These are phyloP conservation scores for Phalaenopsis aphrodite DNA, from an alignment of 106 monocot genomes.

Conservation along the genomic window DNA sequence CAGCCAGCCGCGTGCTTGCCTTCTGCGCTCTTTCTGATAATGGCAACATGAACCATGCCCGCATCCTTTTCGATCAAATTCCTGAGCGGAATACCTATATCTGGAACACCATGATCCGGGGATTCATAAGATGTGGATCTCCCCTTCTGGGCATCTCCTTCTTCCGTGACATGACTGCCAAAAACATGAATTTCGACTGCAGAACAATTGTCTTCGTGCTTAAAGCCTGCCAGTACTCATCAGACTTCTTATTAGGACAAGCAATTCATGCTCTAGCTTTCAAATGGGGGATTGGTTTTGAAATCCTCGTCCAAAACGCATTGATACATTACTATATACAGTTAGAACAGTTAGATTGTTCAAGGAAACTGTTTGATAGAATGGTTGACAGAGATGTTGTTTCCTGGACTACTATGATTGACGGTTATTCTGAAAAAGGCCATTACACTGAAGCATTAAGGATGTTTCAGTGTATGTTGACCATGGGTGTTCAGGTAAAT, in stretches of 20 bases:
- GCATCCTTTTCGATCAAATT: conserved; percentile 26
- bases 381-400: conserved; percentile 45
- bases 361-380: conserved; percentile 33
- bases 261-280: conserved; percentile 22
- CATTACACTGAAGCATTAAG: conserved; percentile 20
- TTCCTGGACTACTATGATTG: conserved; percentile 76
- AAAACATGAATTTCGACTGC: conserved; percentile 21
- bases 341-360: conserved; percentile 9
- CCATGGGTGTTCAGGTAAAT: conserved; percentile 18
- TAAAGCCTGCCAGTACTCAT: conserved; percentile 34
- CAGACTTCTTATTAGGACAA: conserved; percentile 11
- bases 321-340: conserved; percentile 42
- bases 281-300: conserved; percentile 29
- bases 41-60: conserved; percentile 38
- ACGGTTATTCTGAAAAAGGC: conserved; percentile 31
- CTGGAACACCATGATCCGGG: conserved; percentile 59
- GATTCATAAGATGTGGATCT: conserved; percentile 11
- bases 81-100: conserved; percentile 44
- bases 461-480: conserved; percentile 32
- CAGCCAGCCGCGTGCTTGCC: conserved; percentile 60
- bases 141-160: conserved; percentile 16
- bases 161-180: conserved; percentile 20
- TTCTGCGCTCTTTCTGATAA: conserved; percentile 53
- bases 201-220: conserved; percentile 51
- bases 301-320: conserved; percentile 38